Evolutionary conservation across 1,139 yeast genomes (phyloP).

Genomic region (Zygoascus meyerae): DNA sequence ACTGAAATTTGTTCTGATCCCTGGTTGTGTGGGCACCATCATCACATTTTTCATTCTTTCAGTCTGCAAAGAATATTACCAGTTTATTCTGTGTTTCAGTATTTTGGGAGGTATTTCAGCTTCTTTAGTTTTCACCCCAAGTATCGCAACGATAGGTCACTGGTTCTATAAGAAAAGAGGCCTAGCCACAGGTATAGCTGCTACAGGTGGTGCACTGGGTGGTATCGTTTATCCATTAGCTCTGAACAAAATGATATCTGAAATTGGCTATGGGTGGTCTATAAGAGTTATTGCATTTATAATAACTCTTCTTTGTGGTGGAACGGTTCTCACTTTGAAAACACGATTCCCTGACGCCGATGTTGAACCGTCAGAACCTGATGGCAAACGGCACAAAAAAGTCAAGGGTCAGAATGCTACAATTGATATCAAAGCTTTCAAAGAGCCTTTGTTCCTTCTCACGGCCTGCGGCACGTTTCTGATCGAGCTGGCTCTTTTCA

Average conservation of each 20-base stretch:
- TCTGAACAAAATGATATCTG: slow-evolving; percentile 42
- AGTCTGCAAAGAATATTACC: slow-evolving; percentile 47
- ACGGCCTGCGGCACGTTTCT: slow-evolving; percentile 42
- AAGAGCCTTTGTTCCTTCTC: slow-evolving; percentile 38
- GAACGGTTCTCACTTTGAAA: slow-evolving; percentile 40
- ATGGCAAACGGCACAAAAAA: slow-evolving; percentile 14
- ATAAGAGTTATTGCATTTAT: slow-evolving; percentile 51
- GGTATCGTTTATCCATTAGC: slow-evolving; percentile 55
- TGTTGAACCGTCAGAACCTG: slow-evolving; percentile 3
- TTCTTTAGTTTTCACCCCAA: slow-evolving; percentile 53
- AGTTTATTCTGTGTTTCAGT: slow-evolving; percentile 55
- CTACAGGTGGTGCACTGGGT: slow-evolving; percentile 60
- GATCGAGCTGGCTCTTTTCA: slow-evolving; percentile 45
- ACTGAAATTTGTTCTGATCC: slow-evolving; percentile 27
- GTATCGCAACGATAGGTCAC: slow-evolving; percentile 55
- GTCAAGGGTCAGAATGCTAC: slow-evolving; percentile 20
- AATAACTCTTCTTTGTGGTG: slow-evolving; percentile 36
- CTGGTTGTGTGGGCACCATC: slow-evolving; percentile 44
- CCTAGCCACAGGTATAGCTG: slow-evolving; percentile 50
- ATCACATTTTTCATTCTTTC: slow-evolving; percentile 51
- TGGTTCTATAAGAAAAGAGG: slow-evolving; percentile 56
- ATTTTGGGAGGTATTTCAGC: slow-evolving; percentile 52
- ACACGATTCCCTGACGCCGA: slow-evolving; percentile 34
- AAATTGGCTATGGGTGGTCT: slow-evolving; percentile 58
- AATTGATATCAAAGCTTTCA: slow-evolving; percentile 41